Percentiles rank a stretch among this genome's conserved stretches.
Evolutionary conservation across 2,329 filamentous ascomycete genomes (phyloP).

Genomic region (Claviceps sp.): DNA sequence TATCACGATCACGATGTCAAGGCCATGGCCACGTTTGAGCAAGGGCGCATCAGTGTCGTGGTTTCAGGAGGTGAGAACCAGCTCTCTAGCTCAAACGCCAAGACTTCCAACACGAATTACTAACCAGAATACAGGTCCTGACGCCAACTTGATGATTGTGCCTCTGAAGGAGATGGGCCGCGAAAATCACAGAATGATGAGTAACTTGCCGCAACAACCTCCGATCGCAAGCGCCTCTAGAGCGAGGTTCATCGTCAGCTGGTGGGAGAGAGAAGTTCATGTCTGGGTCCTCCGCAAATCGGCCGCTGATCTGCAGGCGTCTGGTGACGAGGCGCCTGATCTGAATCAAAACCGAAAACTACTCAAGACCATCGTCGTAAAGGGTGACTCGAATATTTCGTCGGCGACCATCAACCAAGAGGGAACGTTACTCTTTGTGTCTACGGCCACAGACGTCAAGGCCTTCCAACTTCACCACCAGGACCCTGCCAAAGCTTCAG

Average conservation of each 20-base stretch:
- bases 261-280: slow-evolving; percentile 81
- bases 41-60: slow-evolving; percentile 67
- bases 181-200: slow-evolving; percentile 72
- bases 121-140: slow-evolving; percentile 47
- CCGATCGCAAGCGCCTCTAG: slow-evolving; percentile 59
- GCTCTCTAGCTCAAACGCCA: background rate
- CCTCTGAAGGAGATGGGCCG: slow-evolving; percentile 61
- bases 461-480: slow-evolving; percentile 54
- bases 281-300: slow-evolving; percentile 55
- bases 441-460: slow-evolving; percentile 63
- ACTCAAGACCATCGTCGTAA: slow-evolving; percentile 53
- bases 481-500: slow-evolving; percentile 35
- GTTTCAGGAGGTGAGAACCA: slow-evolving; percentile 67
- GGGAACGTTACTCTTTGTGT: slow-evolving; percentile 61
- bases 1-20: slow-evolving; percentile 95
- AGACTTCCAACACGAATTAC: background rate
- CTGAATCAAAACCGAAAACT: slow-evolving; percentile 47
- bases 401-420: slow-evolving; percentile 58
- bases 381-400: slow-evolving; percentile 72
- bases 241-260: slow-evolving; percentile 68
- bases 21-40: slow-evolving; percentile 81
- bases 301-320: slow-evolving; percentile 31
- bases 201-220: slow-evolving; percentile 70
- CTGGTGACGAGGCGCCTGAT: slow-evolving; percentile 24
- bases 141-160: slow-evolving; percentile 69